Conservation (phyloP, 1,139 yeast species). For the Diutina mesorugosa region DNA sequence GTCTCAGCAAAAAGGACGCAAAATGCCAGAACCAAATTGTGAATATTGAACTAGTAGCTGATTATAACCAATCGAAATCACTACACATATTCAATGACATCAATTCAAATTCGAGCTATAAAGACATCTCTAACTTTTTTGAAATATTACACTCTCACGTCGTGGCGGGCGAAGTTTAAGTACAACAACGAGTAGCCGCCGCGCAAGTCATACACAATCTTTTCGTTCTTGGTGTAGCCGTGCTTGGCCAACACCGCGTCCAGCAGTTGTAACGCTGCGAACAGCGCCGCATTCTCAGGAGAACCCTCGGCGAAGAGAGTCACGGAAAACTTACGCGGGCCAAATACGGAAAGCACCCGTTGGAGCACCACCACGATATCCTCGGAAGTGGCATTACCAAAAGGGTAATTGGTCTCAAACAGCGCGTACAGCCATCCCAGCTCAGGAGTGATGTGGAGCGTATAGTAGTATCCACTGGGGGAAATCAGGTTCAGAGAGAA, state of each 20-base stretch:
- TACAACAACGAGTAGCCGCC: slow-evolving; percentile 35
- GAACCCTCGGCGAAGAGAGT: slow-evolving; percentile 43
- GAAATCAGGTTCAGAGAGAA: slow-evolving; percentile 78
- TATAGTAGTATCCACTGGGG: slow-evolving; percentile 57
- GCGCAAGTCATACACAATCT: slow-evolving; percentile 56
- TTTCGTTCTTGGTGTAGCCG: slow-evolving; percentile 55
- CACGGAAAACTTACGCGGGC: slow-evolving; percentile 67
- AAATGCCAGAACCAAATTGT: too few relatives aligned
- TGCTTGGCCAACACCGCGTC: slow-evolving; percentile 20
- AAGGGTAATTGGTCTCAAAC: slow-evolving; percentile 76
- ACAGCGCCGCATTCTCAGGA: slow-evolving; percentile 28
- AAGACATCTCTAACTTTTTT: too few relatives aligned
- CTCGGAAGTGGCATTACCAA: slow-evolving; percentile 20
- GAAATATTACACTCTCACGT: not conserved
- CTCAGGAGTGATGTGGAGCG: slow-evolving; percentile 92
- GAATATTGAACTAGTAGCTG: too few relatives aligned
- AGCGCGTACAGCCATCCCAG: slow-evolving; percentile 92
- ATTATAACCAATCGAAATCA: too few relatives aligned
- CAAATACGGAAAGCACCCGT: slow-evolving; percentile 51
- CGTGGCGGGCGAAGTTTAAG: slow-evolving; percentile 16
- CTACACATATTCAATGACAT: too few relatives aligned
- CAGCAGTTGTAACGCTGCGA: slow-evolving; percentile 20
- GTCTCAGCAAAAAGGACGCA: too few relatives aligned
- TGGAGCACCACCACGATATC: slow-evolving; percentile 39
- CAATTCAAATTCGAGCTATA: too few relatives aligned